Percentiles rank a stretch among this genome's conserved stretches.
Evolutionary conservation across 768 basidiomycete genomes (phyloP).

Genomic region (Dioszegia hungarica): DNA sequence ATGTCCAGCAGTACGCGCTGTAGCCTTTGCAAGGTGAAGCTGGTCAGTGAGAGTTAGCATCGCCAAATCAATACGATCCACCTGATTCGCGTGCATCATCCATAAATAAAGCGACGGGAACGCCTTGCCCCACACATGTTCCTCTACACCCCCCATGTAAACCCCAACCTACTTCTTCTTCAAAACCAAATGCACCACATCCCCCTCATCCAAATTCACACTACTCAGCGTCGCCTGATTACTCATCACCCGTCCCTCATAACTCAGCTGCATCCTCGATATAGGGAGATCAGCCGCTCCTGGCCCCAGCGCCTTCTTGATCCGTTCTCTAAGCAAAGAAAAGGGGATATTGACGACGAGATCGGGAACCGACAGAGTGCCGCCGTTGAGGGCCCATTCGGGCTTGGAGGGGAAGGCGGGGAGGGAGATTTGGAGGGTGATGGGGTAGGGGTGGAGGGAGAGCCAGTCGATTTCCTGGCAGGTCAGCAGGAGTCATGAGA

Average conservation of each 20-base stretch:
- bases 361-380: conserved; percentile 69
- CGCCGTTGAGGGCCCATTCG: conserved; percentile 89
- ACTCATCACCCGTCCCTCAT: conserved; percentile 76
- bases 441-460: conserved; percentile 82
- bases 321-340: conserved; percentile 83
- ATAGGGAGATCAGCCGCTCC: conserved; percentile 62
- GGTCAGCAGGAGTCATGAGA: conserved; percentile 3
- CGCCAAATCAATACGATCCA: too few species aligned
- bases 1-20: too few species aligned
- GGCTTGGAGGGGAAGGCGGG: conserved; percentile 71
- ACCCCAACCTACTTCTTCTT: conserved; percentile 56
- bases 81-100: too few species aligned
- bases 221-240: conserved; percentile 77
- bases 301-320: conserved; percentile 65
- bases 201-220: conserved; percentile 89
- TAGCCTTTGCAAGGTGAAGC: too few species aligned
- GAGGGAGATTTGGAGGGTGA: conserved; percentile 76
- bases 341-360: conserved; percentile 78
- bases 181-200: conserved; percentile 69
- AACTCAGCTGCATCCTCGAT: conserved; percentile 74
- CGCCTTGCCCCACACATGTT: not conserved
- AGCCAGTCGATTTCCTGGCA: conserved; percentile 65
- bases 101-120: too few species aligned
- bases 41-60: too few species aligned
- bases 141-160: not conserved